Conservation (phyloP, 441 rosid genomes). For the Erodium trifolium region DNA sequence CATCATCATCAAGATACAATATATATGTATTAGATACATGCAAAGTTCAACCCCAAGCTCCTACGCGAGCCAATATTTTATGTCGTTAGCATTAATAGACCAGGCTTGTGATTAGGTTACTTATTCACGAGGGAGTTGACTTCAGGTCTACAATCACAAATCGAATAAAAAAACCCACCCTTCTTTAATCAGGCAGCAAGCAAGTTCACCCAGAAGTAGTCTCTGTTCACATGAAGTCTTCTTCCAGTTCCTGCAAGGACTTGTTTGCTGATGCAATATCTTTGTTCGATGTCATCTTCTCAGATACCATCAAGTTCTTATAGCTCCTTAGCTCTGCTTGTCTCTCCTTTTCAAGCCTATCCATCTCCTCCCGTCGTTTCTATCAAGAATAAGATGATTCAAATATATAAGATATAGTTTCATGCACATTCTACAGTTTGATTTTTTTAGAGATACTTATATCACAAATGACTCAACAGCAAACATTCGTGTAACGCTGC, state of each 20-base stretch:
- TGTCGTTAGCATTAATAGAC: neutral
- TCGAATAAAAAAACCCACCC: slow-evolving; percentile 9
- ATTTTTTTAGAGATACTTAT: neutral
- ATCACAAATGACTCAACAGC: neutral
- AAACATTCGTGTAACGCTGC: neutral
- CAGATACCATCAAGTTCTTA: slow-evolving; percentile 91
- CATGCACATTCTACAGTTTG: neutral
- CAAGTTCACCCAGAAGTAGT: slow-evolving; percentile 5
- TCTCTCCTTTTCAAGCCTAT: slow-evolving; percentile 81
- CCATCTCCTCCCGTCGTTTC: slow-evolving; percentile 86
- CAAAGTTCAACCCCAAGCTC: neutral
- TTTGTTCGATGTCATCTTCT: slow-evolving; percentile 93
- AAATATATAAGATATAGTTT: neutral
- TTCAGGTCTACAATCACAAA: slow-evolving; percentile 8
- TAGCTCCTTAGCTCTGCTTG: slow-evolving; percentile 90
- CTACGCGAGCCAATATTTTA: neutral
- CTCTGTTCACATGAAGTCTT: slow-evolving; percentile 71
- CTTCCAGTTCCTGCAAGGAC: slow-evolving; percentile 93
- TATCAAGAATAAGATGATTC: slow-evolving; percentile 22
- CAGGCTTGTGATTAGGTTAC: neutral
- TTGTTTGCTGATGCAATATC: slow-evolving; percentile 70
- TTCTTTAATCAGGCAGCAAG: slow-evolving; percentile 10
- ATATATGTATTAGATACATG: too few relatives aligned
- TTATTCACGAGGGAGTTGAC: neutral
- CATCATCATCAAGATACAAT: neutral